Base-by-base conservation (phyloP, 176 grass and related monocot species). In the Carex kokanica region DNA sequence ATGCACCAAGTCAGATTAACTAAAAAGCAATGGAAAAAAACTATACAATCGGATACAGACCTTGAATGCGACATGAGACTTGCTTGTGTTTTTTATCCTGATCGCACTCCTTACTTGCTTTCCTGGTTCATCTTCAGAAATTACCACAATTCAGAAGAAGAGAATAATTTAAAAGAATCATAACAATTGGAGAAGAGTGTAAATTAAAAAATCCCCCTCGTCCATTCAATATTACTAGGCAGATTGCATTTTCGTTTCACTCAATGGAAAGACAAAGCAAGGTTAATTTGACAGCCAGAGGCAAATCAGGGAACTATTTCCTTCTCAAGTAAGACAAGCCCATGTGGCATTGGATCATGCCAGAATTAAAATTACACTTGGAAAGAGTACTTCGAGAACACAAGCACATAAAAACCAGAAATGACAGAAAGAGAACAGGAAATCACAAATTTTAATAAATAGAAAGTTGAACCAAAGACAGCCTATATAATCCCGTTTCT, bases 21-120 rank as follows among this genome's bases (percentile, higher is more conserved):
- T 78, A 56, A 78, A 6, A 8, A 78, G 13, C 5, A 78, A 55
- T 29, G 56, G 32, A 10, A 55, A 29, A 8, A 24, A 24, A 25
- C 20, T 66, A n/a, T 14, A 54, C 10, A 77, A 78, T 56, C 55
- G 25, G 73, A 61, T 64, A 88, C 86, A 20, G 51, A 99, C 96
- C 96, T 99, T 99, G 87, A 99, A 99, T 86, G 91, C 93, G 61
- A 93, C 89, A 81, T 92, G 86, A 40, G 91, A 95, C 66, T 99
- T 99, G 93, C 93, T 95, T 77, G 89, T 92, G 83, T 99, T 99
- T 83, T 99, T 99, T 87, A 95, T 99, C 92, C 85, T 91, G 74
- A 99, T 85, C 45, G 93, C 96, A 21, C 96, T 99, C 80, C 61
- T 99, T 43, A 90, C 96, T 89, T 95, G 93, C 81, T 99, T 95